A percentile compares a stretch with the other conserved stretches of the same genome.
These are phyloP conservation scores for Tritrichomonas foetus DNA, from an alignment of 208 protist species.

Conservation along the genomic window DNA sequence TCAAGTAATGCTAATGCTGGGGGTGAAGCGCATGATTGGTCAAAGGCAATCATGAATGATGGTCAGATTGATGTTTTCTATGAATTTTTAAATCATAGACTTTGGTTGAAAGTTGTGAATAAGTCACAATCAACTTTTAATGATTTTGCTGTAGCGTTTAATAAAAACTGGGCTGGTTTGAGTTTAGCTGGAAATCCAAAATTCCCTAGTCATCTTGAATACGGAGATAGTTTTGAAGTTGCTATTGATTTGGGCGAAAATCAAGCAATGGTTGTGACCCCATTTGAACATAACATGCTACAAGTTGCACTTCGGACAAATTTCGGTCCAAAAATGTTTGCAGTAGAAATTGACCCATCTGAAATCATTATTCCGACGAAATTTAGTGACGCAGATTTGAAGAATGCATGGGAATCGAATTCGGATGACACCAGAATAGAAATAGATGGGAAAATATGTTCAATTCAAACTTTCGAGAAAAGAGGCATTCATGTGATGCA, in stretches of 20 bases:
- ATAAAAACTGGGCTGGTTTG: not conserved
- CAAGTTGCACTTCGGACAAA: not conserved
- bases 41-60: not conserved
- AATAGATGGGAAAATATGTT: not conserved
- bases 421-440: not conserved
- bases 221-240: not conserved
- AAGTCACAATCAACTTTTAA: not conserved
- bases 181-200: not conserved
- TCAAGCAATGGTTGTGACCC: not conserved
- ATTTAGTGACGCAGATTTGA: not conserved
- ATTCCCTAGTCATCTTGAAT: not conserved
- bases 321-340: not conserved
- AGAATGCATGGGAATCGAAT: not conserved
- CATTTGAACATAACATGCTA: not conserved
- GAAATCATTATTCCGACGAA: not conserved
- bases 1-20: not conserved
- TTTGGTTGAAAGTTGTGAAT: not conserved
- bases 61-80: not conserved
- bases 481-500: not conserved
- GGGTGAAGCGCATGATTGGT: not conserved
- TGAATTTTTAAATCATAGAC: not conserved
- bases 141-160: conserved; percentile 1
- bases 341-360: not conserved
- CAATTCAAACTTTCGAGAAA: not conserved
- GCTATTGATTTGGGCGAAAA: not conserved